These are phyloP conservation scores for Mycena olivaceomarginata DNA, from an alignment of 768 basidiomycete species.

Conservation along the genomic window DNA sequence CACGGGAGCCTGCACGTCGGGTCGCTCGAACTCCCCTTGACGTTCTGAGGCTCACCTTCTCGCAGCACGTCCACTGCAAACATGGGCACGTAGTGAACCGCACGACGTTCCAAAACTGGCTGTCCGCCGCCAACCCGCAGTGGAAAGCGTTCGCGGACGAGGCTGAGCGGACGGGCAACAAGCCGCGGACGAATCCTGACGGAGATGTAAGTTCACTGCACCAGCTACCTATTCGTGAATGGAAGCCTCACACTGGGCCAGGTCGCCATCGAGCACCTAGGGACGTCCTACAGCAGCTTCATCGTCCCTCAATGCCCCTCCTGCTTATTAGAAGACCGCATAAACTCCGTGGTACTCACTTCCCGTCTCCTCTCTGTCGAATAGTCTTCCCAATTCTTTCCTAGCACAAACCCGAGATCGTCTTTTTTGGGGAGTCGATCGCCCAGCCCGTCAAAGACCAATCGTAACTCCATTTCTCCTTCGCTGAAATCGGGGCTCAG, in stretches of 20 bases:
- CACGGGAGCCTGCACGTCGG: conserved; percentile 91
- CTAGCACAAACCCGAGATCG: conserved; percentile 87
- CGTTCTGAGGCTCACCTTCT: conserved; percentile 13
- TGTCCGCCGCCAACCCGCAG: conserved; percentile 84
- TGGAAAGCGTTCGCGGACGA: conserved; percentile 86
- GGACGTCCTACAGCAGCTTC: conserved; percentile 86
- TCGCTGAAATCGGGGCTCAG: neutral
- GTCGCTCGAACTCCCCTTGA: conserved; percentile 40
- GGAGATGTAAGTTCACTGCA: conserved; percentile 81
- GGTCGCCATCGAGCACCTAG: conserved; percentile 85
- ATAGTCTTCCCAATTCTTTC: neutral
- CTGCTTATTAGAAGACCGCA: conserved; percentile 76
- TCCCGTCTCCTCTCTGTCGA: neutral
- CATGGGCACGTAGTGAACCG: conserved; percentile 83
- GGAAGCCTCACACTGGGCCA: conserved; percentile 51
- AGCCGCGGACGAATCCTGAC: conserved; percentile 92
- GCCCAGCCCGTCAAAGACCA: conserved; percentile 75
- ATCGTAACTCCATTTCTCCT: conserved; percentile 71
- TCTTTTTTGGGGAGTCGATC: conserved; percentile 96
- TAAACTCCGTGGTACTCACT: conserved; percentile 73
- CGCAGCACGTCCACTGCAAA: conserved; percentile 85
- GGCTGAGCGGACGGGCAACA: conserved; percentile 72
- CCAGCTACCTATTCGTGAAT: conserved; percentile 8
- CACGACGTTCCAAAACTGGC: conserved; percentile 81
- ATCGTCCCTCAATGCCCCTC: conserved; percentile 85